Conservation (phyloP, 1,139 yeast species). For the Taphrina betulina region DNA sequence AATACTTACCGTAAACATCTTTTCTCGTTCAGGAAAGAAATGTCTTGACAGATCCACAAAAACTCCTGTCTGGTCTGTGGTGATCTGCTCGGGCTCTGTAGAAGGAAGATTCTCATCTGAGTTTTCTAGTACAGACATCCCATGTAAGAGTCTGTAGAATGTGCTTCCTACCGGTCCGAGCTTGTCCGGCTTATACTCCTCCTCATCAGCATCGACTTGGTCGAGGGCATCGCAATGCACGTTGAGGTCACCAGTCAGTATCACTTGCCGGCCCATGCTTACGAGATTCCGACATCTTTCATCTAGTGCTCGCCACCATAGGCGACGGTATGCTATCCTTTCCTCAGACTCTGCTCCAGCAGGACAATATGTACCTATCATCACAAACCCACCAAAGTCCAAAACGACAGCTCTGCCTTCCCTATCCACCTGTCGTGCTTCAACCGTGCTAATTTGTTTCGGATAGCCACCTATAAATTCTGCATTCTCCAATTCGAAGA, state of each 20-base stretch:
- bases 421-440: slow-evolving; percentile 59
- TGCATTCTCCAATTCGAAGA: slow-evolving; percentile 39
- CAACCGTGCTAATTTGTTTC: slow-evolving; percentile 41
- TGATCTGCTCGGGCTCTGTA: slow-evolving; percentile 34
- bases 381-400: slow-evolving; percentile 61
- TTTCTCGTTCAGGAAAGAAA: slow-evolving; percentile 56
- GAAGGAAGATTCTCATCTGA: background rate
- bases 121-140: background rate
- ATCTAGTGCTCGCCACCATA: slow-evolving; percentile 60
- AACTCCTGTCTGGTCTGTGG: slow-evolving; percentile 40
- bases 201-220: slow-evolving; percentile 57
- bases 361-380: slow-evolving; percentile 85
- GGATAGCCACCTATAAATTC: slow-evolving; percentile 71
- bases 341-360: slow-evolving; percentile 61
- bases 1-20: slow-evolving; percentile 59
- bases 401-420: slow-evolving; percentile 80
- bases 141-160: slow-evolving; percentile 4
- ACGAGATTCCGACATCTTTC: slow-evolving; percentile 59
- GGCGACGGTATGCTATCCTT: slow-evolving; percentile 61
- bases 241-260: slow-evolving; percentile 86
- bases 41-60: slow-evolving; percentile 67
- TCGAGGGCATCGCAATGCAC: slow-evolving; percentile 77
- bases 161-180: slow-evolving; percentile 27
- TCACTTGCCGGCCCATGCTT: slow-evolving; percentile 55
- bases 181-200: slow-evolving; percentile 18